Percentiles rank a stretch among this genome's conserved stretches.
Evolutionary conservation across 306 rosid species (phyloP).

Genomic region (Acacia confusa): DNA sequence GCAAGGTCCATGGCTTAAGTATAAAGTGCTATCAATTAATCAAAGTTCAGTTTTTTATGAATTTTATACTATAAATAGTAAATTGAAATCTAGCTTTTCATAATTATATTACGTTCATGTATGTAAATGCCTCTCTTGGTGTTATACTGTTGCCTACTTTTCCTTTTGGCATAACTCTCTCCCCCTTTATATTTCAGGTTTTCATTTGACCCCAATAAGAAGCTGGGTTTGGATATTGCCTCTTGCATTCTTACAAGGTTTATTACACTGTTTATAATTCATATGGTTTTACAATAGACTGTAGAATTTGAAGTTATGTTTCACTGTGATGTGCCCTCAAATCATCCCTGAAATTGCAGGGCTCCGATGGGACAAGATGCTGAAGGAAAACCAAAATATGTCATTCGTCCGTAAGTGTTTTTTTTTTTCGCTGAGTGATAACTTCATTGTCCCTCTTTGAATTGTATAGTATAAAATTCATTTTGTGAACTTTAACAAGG

Average conservation of each 20-base stretch:
- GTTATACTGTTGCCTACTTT: not conserved
- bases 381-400: constrained; percentile 65
- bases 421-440: not conserved
- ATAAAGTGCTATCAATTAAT: not conserved
- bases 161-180: constrained; percentile 4
- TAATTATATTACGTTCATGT: constrained; percentile 17
- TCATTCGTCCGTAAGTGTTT: constrained; percentile 65
- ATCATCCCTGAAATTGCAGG: constrained; percentile 37
- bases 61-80: not conserved
- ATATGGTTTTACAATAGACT: not conserved
- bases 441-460: not conserved
- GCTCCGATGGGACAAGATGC: constrained; percentile 59
- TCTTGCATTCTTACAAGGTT: constrained; percentile 71
- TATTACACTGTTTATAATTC: constrained; percentile 1
- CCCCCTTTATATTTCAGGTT: constrained; percentile 46
- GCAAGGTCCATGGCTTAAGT: not conserved
- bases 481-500: not conserved
- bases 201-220: constrained; percentile 60
- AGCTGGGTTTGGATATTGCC: constrained; percentile 64
- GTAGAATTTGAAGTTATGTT: not conserved
- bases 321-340: not conserved
- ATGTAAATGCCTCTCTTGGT: constrained; percentile 22
- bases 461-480: not conserved
- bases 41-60: not conserved
- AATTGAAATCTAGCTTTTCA: constrained; percentile 8